Percentiles rank a stretch among this genome's conserved stretches.
Conservation (phyloP, 345 rosid species). For the Balakata baccata region DNA sequence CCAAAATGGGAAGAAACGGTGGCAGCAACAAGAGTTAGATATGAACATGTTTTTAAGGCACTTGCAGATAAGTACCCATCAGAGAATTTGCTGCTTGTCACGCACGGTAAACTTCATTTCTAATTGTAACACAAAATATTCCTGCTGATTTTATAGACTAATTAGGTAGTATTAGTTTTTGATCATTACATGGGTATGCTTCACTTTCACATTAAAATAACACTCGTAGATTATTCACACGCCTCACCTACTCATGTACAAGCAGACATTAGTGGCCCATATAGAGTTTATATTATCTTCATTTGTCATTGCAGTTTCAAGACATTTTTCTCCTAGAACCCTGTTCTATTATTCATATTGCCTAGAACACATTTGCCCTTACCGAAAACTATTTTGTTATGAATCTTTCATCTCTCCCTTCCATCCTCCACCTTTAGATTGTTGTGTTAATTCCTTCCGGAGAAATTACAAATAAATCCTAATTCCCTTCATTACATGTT, state of each 20-base stretch:
- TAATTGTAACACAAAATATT: neutral
- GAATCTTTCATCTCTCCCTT: too few species aligned
- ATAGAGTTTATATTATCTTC: neutral
- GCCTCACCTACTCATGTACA: too few species aligned
- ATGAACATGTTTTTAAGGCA: constrained; percentile 46
- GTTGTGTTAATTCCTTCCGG: neutral
- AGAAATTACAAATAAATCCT: neutral
- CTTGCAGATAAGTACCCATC: constrained; percentile 73
- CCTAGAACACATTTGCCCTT: neutral
- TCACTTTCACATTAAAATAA: neutral
- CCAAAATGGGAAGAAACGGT: constrained; percentile 72
- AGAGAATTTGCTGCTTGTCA: constrained; percentile 74
- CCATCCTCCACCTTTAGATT: neutral
- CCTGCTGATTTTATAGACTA: neutral
- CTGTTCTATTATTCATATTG: neutral
- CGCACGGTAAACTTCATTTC: constrained; percentile 59
- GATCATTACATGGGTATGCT: neutral
- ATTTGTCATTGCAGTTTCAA: neutral
- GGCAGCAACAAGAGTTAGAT: constrained; percentile 47
- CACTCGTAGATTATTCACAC: neutral
- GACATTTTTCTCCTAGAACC: neutral
- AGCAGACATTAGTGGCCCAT: too few species aligned
- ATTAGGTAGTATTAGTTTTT: neutral
- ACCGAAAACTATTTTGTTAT: too few species aligned
- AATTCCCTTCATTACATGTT: neutral